Base-by-base conservation (phyloP, 495 filamentous ascomycete genomes). In the Hamigera avellanea region DNA sequence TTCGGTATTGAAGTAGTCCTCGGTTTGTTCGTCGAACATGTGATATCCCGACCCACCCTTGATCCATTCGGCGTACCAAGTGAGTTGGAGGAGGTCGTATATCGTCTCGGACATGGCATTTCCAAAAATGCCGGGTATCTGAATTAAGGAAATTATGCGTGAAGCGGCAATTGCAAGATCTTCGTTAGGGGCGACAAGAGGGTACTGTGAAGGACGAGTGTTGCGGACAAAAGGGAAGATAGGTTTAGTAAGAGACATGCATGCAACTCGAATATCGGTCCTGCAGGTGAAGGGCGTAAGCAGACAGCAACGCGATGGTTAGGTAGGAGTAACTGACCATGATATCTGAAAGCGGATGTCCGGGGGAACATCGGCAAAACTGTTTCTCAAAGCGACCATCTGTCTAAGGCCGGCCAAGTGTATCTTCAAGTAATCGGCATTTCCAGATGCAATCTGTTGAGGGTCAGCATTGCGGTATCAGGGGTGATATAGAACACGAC, bases 261-360 rank as follows among this genome's bases (percentile, higher is more conserved):
- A 66, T 32, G 62, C 62, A 15, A 66, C 61, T 32, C 64, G 62
- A 17, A 68, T 61, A 42, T 68, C 64, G 16, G 61, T 68, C 64
- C 64, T 68, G 27, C 16, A 18, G 14, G 9, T 5, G 21, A 23
- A 23, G 21, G 5, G 9, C 10, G 29, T 18, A n/a, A 23, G 10
- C 32, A 10, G 13, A n/a, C 6, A 14, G 12, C 16, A 26, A 13
- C 14, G 9, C 18, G 15, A 4, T 8, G 9, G 16, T 31, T 4
- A 13, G 17, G 26, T 23, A 13, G 6, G 9, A 17, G 32, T 5
- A 23, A 46, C 54, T 32, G 14, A 68, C 64, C 64, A 68, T 54
- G 62, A 59, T 9, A 68, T 65, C 16, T 68, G 64, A 41, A 56
- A 64, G 40, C 64, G 62, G 18, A 68, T 49, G 23, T 63, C 51